phyloP scores from a whole-genome alignment of 495 filamentous ascomycete species.

The Xylaria telfairii region DNA sequence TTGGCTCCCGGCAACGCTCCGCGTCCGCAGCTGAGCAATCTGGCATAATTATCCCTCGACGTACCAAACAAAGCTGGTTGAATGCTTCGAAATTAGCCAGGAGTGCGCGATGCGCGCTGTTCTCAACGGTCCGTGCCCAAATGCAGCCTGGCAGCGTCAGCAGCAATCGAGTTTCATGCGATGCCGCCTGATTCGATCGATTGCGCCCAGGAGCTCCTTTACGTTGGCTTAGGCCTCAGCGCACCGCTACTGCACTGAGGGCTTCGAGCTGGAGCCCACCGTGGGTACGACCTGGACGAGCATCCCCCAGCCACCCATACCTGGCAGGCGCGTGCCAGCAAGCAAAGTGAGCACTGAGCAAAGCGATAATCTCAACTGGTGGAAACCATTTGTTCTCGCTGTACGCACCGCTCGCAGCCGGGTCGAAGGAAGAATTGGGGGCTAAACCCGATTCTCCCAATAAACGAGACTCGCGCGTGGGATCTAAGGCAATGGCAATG shows the following conservation, averaged over 20 bases:
- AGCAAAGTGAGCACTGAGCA: background rate
- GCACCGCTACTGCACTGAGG: no score
- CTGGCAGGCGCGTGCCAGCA: background rate
- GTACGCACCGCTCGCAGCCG: background rate
- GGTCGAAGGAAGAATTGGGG: conserved; percentile 15
- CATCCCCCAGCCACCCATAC: background rate
- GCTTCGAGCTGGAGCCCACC: no score
- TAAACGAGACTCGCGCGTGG: conserved; percentile 25
- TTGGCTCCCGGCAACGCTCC: background rate
- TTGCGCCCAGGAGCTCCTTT: background rate
- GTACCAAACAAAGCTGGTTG: background rate
- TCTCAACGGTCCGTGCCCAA: background rate
- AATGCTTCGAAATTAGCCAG: conserved; percentile 9
- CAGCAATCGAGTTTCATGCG: conserved; percentile 2
- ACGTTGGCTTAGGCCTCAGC: background rate
- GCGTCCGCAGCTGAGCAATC: background rate
- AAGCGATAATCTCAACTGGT: conserved; percentile 1
- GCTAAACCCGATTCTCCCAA: conserved; percentile 36
- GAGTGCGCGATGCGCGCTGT: conserved; percentile 15
- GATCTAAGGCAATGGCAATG: conserved; percentile 32
- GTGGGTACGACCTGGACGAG: background rate
- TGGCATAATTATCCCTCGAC: conserved; percentile 12
- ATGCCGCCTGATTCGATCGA: background rate
- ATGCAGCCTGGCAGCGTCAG: conserved; percentile 14
- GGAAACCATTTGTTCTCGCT: conserved; percentile 20